Conservation (phyloP, 768 basidiomycete genomes). For the Mycena leptocephala region DNA sequence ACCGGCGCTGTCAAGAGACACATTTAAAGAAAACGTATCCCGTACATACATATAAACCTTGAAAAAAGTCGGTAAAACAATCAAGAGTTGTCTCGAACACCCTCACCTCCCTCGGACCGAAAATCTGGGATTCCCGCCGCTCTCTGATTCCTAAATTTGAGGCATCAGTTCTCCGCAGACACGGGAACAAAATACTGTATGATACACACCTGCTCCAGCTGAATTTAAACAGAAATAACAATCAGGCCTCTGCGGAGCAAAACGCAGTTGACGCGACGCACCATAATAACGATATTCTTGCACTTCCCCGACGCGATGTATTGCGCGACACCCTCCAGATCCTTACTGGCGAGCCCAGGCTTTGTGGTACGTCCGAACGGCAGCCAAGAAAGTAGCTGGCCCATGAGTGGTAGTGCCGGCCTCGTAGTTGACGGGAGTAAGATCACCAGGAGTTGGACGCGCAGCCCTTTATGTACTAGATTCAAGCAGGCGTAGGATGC, state of each 20-base stretch:
- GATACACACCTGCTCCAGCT: slow-evolving; percentile 3
- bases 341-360: slow-evolving; percentile 7
- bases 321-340: slow-evolving; percentile 25
- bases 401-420: neutral
- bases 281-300: slow-evolving; percentile 25
- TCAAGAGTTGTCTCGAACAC: neutral
- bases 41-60: slow-evolving; percentile 20
- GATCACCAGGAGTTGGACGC: too few species aligned
- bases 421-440: too few species aligned
- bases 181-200: too few species aligned
- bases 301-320: slow-evolving; percentile 28
- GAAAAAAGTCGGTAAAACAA: neutral
- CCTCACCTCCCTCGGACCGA: slow-evolving; percentile 12
- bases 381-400: slow-evolving; percentile 23
- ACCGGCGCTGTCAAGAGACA: neutral
- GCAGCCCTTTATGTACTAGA: neutral
- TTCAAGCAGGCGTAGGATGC: neutral
- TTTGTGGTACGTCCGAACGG: neutral
- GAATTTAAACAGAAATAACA: too few species aligned
- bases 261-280: neutral
- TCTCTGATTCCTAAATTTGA: slow-evolving; percentile 23
- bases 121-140: slow-evolving; percentile 27
- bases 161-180: too few species aligned
- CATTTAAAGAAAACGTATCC: neutral
- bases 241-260: too few species aligned